A percentile compares a stretch with the other conserved stretches of the same genome.
Conservation (phyloP, 352 stramenopile genomes). For the Pythium aquatile region DNA sequence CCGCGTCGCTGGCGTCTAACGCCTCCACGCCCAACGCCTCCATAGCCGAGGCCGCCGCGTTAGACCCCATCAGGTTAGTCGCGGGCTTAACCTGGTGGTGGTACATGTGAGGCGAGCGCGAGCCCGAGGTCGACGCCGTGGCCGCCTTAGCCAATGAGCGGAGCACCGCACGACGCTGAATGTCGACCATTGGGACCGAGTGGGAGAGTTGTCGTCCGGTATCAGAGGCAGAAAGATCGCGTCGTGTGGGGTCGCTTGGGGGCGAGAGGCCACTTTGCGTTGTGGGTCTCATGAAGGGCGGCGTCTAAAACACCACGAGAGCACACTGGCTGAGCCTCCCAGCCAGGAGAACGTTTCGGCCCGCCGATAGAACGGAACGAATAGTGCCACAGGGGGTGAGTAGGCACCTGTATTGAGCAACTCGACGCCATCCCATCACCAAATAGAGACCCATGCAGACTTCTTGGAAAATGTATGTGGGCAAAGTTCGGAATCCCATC, state of each 20-base stretch:
- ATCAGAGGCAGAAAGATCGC: neutral
- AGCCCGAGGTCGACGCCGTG: conserved; percentile 5
- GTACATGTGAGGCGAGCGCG: conserved; percentile 27
- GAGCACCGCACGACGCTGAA: conserved; percentile 29
- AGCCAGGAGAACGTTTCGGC: conserved; percentile 21
- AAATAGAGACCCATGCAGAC: conserved; percentile 28
- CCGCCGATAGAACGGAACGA: conserved; percentile 18
- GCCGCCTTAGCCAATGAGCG: conserved; percentile 23
- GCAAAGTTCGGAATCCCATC: neutral
- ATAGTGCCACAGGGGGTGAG: conserved; percentile 2
- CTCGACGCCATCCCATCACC: conserved; percentile 2
- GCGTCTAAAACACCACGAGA: neutral
- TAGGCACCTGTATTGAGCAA: conserved; percentile 3
- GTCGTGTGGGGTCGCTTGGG: neutral
- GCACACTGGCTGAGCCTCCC: neutral
- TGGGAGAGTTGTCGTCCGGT: neutral
- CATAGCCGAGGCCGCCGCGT: neutral
- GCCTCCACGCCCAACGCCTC: conserved; percentile 9
- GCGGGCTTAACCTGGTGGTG: conserved; percentile 17
- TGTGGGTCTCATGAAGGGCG: conserved; percentile 4
- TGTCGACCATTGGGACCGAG: conserved; percentile 31
- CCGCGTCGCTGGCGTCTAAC: conserved; percentile 13
- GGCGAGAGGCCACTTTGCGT: conserved; percentile 15
- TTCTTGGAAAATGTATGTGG: conserved; percentile 15
- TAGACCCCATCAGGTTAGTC: conserved; percentile 3